Conservation (phyloP, 768 basidiomycete species). For the Termitomyces sp. region DNA sequence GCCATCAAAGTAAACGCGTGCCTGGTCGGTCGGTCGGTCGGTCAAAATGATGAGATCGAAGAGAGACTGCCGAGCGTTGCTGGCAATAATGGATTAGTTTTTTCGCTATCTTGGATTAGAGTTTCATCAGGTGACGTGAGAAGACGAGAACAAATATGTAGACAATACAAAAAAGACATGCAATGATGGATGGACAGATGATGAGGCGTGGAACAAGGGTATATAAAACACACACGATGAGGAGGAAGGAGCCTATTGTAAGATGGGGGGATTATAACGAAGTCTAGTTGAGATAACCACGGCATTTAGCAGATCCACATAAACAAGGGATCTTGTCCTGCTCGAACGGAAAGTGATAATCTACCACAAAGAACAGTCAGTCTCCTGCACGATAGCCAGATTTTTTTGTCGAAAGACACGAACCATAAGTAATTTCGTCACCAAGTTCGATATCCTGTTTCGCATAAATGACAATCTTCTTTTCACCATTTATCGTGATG, state of each 20-base stretch:
- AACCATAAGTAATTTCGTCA: conserved; percentile 96
- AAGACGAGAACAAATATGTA: conserved; percentile 11
- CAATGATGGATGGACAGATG: conserved; percentile 12
- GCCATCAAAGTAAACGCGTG: neutral
- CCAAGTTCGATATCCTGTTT: conserved; percentile 94
- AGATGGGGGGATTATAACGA: neutral
- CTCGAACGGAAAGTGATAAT: conserved; percentile 99
- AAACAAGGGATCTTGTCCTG: conserved; percentile 95
- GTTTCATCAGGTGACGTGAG: conserved; percentile 1
- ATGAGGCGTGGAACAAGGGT: conserved; percentile 3
- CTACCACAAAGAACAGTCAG: conserved; percentile 34
- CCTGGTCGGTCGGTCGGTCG: too few relatives aligned
- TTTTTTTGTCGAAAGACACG: conserved; percentile 24
- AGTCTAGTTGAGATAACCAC: conserved; percentile 91
- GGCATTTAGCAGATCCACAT: conserved; percentile 86
- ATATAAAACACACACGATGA: conserved; percentile 14
- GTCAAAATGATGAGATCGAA: neutral
- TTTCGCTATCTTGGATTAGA: neutral
- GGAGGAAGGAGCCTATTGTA: conserved; percentile 2
- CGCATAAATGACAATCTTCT: conserved; percentile 99
- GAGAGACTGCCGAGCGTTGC: neutral
- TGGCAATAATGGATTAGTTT: neutral
- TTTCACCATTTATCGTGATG: conserved; percentile 86
- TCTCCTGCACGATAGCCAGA: neutral
- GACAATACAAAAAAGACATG: conserved; percentile 14